Conservation (phyloP, 805 yeast species). For the Candida methanosorbosa region DNA sequence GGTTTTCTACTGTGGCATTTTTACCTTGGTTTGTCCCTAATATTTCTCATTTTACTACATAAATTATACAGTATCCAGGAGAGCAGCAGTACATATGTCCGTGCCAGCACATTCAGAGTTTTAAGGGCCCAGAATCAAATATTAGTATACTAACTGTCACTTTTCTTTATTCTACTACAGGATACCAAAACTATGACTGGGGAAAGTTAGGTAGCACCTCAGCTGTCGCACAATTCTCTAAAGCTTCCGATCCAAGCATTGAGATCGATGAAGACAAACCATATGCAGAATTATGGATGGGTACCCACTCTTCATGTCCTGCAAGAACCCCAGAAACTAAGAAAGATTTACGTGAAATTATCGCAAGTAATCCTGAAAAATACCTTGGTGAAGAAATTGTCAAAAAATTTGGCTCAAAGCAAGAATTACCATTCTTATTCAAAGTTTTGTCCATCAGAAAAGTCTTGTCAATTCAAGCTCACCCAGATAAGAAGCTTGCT, state of each 20-base stretch:
- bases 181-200: constrained; percentile 31
- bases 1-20: too few species aligned
- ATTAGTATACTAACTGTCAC: neutral
- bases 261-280: constrained; percentile 68
- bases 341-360: constrained; percentile 53
- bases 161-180: constrained; percentile 6
- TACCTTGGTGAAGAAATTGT: constrained; percentile 54
- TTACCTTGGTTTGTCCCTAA: too few species aligned
- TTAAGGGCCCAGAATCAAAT: too few species aligned
- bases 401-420: constrained; percentile 53
- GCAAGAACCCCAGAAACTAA: constrained; percentile 50
- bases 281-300: constrained; percentile 99
- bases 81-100: too few species aligned
- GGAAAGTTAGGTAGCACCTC: constrained; percentile 73
- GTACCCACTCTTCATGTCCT: constrained; percentile 92
- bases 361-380: constrained; percentile 47
- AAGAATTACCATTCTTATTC: constrained; percentile 85
- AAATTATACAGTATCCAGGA: too few species aligned
- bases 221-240: constrained; percentile 85
- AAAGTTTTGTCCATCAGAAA: constrained; percentile 90
- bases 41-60: too few species aligned
- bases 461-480: constrained; percentile 94
- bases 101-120: too few species aligned
- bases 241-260: constrained; percentile 54
- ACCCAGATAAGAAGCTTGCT: constrained; percentile 87